phyloP scores from a whole-genome alignment of 2,329 filamentous ascomycete species.

The Diaporthe eres region DNA sequence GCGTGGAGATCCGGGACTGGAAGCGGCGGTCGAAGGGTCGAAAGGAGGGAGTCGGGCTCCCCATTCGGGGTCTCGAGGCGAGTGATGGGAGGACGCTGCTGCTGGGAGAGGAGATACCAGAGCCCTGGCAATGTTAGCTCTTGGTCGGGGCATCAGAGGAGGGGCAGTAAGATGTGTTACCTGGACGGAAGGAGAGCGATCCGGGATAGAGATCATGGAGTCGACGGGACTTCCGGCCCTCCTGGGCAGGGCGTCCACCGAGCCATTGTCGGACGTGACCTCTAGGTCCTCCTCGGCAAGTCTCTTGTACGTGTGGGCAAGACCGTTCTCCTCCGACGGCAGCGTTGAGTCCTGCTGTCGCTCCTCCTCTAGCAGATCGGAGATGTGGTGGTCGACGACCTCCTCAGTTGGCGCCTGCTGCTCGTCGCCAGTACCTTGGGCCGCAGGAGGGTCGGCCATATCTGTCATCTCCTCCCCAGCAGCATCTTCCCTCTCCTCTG shows the following conservation, averaged over 20 bases:
- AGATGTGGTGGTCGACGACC: slow-evolving; percentile 52
- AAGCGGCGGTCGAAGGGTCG: slow-evolving; percentile 96
- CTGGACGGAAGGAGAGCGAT: slow-evolving; percentile 87
- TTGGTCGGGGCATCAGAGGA: slow-evolving; percentile 4
- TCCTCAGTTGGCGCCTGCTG: slow-evolving; percentile 54
- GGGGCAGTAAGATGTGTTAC: slow-evolving; percentile 58
- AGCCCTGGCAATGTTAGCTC: slow-evolving; percentile 61
- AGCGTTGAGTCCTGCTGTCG: slow-evolving; percentile 46
- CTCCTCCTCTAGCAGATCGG: slow-evolving; percentile 55
- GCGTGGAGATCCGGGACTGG: slow-evolving; percentile 83
- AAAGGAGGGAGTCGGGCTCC: slow-evolving; percentile 84
- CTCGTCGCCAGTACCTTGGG: slow-evolving; percentile 58
- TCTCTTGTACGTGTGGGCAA: slow-evolving; percentile 60
- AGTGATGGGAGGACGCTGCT: slow-evolving; percentile 81
- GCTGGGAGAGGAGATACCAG: slow-evolving; percentile 75
- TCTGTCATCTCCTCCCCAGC: slow-evolving; percentile 62
- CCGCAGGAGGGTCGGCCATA: slow-evolving; percentile 60
- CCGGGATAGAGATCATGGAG: slow-evolving; percentile 80
- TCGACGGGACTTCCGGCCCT: slow-evolving; percentile 77
- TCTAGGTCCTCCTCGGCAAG: slow-evolving; percentile 60
- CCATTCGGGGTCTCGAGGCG: slow-evolving; percentile 74
- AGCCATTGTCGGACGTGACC: slow-evolving; percentile 66
- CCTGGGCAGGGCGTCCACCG: slow-evolving; percentile 64
- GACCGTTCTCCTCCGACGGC: slow-evolving; percentile 50
- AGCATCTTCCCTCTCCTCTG: slow-evolving; percentile 73